Evolutionary conservation across 306 rosid genomes (phyloP).

Genomic region (Medicago ruthenica): DNA sequence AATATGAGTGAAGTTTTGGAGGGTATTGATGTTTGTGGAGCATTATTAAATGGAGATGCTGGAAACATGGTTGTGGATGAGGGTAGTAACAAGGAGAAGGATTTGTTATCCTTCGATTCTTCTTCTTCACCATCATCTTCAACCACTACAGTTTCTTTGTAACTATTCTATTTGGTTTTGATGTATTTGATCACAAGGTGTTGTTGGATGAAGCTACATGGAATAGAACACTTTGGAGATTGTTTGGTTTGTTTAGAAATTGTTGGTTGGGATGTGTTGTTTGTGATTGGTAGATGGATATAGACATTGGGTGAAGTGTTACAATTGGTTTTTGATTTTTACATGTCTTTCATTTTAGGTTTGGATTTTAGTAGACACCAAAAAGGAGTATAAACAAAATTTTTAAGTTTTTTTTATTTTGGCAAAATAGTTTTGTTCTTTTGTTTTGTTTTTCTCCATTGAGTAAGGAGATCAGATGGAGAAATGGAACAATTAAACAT

Average conservation of each 20-base stretch:
- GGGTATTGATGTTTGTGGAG: conserved; percentile 27
- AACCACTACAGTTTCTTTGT: conserved; percentile 59
- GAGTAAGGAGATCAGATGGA: not conserved
- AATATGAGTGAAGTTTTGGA: conserved; percentile 46
- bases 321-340: conserved; percentile 34
- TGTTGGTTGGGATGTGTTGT: conserved; percentile 5
- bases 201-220: conserved; percentile 5
- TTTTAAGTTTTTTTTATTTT: not conserved
- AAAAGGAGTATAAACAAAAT: not conserved
- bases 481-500: not conserved
- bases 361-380: conserved; percentile 39
- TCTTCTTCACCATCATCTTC: conserved; percentile 65
- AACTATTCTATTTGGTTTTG: conserved; percentile 41
- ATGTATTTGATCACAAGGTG: not conserved
- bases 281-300: conserved; percentile 34
- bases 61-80: conserved; percentile 43
- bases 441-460: not conserved
- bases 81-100: conserved; percentile 15
- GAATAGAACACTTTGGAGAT: not conserved
- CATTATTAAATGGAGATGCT: conserved; percentile 32
- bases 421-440: not conserved
- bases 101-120: conserved; percentile 41
- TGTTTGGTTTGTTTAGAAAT: conserved; percentile 28
- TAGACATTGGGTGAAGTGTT: conserved; percentile 26
- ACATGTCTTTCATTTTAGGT: conserved; percentile 26